These are phyloP conservation scores for Ustilago loliicola DNA, from an alignment of 1,284 basidiomycete genomes.

Conservation along the genomic window DNA sequence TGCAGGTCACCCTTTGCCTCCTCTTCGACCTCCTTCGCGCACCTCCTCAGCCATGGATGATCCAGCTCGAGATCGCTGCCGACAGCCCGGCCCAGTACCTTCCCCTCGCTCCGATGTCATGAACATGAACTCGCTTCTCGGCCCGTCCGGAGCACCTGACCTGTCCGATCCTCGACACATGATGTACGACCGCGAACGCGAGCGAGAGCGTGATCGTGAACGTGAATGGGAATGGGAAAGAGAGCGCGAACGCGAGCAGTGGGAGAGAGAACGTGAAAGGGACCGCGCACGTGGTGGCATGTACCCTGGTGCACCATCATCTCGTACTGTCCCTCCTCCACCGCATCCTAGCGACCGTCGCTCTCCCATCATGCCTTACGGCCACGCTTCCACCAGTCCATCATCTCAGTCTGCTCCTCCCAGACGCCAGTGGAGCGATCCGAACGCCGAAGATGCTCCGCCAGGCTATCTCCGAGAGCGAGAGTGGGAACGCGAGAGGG, in stretches of 20 bases:
- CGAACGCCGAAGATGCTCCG: conserved; percentile 49
- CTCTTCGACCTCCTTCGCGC: conserved; percentile 40
- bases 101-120: conserved; percentile 50
- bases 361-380: conserved; percentile 37
- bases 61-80: conserved; percentile 30
- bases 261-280: conserved; percentile 38
- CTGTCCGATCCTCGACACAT: conserved; percentile 29
- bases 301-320: conserved; percentile 34
- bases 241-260: conserved; percentile 34
- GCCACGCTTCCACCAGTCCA: conserved; percentile 30
- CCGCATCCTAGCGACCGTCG: conserved; percentile 21
- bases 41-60: conserved; percentile 37
- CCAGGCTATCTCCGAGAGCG: conserved; percentile 38
- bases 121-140: conserved; percentile 63
- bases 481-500: conserved; percentile 53
- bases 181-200: conserved; percentile 42
- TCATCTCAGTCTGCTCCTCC: conserved; percentile 47
- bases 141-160: conserved; percentile 33
- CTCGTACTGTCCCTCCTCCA: conserved; percentile 32
- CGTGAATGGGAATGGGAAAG: conserved; percentile 25
- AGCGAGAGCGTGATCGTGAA: conserved; percentile 38
- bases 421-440: conserved; percentile 59
- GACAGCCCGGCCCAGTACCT: conserved; percentile 24
- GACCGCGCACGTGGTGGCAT: conserved; percentile 25
- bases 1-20: conserved; percentile 26